These are phyloP conservation scores for Xylariaceae sp. DNA, from an alignment of 2,329 filamentous ascomycete species.

Conservation along the genomic window DNA sequence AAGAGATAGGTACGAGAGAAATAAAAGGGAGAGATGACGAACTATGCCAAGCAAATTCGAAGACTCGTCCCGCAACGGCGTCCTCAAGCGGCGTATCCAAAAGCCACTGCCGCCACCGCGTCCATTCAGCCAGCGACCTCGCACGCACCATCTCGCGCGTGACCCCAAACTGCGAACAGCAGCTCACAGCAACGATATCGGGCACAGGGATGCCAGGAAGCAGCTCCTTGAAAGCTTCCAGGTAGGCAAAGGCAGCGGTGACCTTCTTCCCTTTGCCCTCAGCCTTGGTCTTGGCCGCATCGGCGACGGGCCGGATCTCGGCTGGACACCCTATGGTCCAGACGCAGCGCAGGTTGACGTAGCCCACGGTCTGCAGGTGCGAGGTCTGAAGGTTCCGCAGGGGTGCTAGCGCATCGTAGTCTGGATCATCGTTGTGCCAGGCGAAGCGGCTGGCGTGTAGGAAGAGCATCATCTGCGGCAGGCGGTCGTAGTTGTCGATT, in stretches of 20 bases:
- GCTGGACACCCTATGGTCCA: conserved; percentile 53
- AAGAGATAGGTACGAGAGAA: neutral
- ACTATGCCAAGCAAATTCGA: conserved; percentile 65
- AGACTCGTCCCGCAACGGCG: conserved; percentile 53
- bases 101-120: conserved; percentile 56
- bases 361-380: conserved; percentile 51
- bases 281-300: conserved; percentile 34
- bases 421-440: conserved; percentile 52
- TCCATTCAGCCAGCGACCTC: conserved; percentile 50
- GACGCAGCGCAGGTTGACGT: conserved; percentile 58
- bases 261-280: conserved; percentile 34
- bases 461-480: conserved; percentile 44
- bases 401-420: conserved; percentile 51
- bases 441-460: conserved; percentile 44
- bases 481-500: conserved; percentile 45
- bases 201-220: conserved; percentile 43
- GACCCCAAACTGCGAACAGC: conserved; percentile 64
- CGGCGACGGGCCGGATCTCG: conserved; percentile 41
- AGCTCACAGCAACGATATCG: conserved; percentile 50
- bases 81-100: conserved; percentile 52
- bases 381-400: conserved; percentile 46
- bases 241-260: conserved; percentile 41
- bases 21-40: conserved; percentile 34
- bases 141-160: conserved; percentile 47
- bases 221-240: conserved; percentile 39